Evolutionary conservation across 2,329 filamentous ascomycete species (phyloP).

Genomic region (Cytospora schulzeri): DNA sequence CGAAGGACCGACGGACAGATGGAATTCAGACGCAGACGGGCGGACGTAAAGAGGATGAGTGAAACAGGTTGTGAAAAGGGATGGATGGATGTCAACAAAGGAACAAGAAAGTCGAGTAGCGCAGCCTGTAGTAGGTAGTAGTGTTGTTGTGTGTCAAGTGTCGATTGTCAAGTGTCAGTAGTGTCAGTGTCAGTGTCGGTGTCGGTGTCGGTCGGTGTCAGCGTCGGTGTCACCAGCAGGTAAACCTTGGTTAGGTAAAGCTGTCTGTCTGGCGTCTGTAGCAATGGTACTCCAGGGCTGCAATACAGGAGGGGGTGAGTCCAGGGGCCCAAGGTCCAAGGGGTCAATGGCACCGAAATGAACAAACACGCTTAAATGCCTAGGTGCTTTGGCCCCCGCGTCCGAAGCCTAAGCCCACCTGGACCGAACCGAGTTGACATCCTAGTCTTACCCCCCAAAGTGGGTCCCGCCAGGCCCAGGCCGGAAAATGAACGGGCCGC

Average conservation of each 20-base stretch:
- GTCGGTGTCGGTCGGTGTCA: neutral
- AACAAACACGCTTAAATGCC: constrained; percentile 1
- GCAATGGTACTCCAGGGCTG: neutral
- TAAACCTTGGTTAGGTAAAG: neutral
- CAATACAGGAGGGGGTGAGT: neutral
- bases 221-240: neutral
- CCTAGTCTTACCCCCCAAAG: neutral
- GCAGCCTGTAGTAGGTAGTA: neutral
- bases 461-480: neutral
- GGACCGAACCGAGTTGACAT: constrained; percentile 2
- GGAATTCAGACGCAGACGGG: constrained; percentile 6
- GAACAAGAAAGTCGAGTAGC: neutral
- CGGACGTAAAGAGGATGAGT: constrained; percentile 2
- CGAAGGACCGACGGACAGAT: constrained; percentile 17
- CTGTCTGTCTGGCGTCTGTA: constrained; percentile 2
- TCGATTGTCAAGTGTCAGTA: too few species aligned
- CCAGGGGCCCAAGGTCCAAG: neutral
- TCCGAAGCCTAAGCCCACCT: neutral
- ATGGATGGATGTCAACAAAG: constrained; percentile 6
- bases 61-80: constrained; percentile 18
- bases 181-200: too few species aligned
- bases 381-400: neutral
- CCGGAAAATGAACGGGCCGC: constrained; percentile 1
- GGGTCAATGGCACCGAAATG: neutral
- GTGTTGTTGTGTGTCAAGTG: neutral